Base-by-base conservation (phyloP, 2,329 filamentous ascomycete genomes). In the Fusarium dlaminii region DNA sequence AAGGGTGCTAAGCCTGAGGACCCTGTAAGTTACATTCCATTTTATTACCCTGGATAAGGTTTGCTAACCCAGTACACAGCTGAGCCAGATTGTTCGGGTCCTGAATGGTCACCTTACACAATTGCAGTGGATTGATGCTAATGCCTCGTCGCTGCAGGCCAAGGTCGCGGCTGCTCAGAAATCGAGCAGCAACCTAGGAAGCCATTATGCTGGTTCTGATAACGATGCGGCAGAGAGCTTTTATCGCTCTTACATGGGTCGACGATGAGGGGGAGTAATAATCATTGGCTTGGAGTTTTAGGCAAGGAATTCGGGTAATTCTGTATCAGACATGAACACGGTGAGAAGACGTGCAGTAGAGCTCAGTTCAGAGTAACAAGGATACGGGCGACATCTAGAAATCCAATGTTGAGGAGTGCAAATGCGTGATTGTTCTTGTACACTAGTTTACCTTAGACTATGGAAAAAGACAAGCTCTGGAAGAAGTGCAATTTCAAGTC, bases 81-180 rank as follows among this genome's bases (percentile, higher is more conserved):
- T 98, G 80, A 96, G 94, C 76, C 95, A 98, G 83, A 97, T 99
- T 79, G 96, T 98, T 60, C 92, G 94, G 72, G 95, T 98, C 56
- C 91, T 99, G 76, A 99, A 99, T 82, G 91, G 92, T 30, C 96
- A 99, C 82, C 90, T 99, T 42, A 91, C 92, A 40, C 95, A 98
- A 83, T 88, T 99, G 69, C 96, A 98, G 83, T 93, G 93, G 85
- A 98, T 99, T 81, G 96, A 98, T 80, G 90, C 91, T 74, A 95
- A 96, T 73, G 93, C 96, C 40, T 89, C 91, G 22, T 89, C 92
- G 37, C 87, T 98, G 60, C 93, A 97, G 82, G 88, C 91, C 68
- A 97, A 97, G 87, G 94, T 98, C 58, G 84, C 87, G 11, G 90
- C 92, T 36, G 94, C 95, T 30, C 95, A 98, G 81, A 95, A 95